phyloP scores from a whole-genome alignment of 176 grass and related monocot genomes.

The Avena eriantha region DNA sequence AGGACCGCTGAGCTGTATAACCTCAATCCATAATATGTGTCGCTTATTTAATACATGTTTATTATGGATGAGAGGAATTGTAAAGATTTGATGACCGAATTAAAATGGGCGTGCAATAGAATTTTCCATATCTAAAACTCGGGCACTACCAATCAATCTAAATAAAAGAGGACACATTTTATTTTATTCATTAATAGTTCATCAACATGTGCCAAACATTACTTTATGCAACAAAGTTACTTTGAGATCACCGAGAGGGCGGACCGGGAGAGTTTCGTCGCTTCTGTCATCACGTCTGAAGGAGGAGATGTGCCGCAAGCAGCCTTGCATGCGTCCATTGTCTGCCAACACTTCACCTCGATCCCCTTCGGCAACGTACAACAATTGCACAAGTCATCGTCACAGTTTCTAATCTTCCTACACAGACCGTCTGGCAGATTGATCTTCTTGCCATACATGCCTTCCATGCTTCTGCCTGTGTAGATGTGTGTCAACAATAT shows the following conservation, averaged over 20 bases:
- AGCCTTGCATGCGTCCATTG: not conserved
- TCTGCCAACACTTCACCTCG: not conserved
- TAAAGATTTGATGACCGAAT: too few species aligned
- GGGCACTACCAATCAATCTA: too few species aligned
- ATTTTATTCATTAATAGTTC: not conserved
- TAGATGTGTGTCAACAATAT: not conserved
- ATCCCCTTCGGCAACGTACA: not conserved
- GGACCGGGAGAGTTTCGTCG: not conserved
- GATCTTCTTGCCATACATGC: not conserved
- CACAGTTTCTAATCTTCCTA: not conserved
- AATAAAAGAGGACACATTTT: too few species aligned
- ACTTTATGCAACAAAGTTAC: not conserved
- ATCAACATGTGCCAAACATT: too few species aligned
- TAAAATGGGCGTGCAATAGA: too few species aligned
- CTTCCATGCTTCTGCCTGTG: not conserved
- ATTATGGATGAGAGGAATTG: too few species aligned
- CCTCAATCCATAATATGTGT: too few species aligned
- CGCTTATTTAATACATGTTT: too few species aligned
- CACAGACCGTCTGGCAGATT: not conserved
- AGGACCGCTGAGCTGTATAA: too few species aligned
- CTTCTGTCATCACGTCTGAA: not conserved
- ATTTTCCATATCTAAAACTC: too few species aligned
- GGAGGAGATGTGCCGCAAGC: not conserved
- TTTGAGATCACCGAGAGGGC: not conserved
- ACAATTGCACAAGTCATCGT: not conserved